Base-by-base conservation (phyloP, 2,329 filamentous ascomycete species). In the Trichophyton schoenleinii region DNA sequence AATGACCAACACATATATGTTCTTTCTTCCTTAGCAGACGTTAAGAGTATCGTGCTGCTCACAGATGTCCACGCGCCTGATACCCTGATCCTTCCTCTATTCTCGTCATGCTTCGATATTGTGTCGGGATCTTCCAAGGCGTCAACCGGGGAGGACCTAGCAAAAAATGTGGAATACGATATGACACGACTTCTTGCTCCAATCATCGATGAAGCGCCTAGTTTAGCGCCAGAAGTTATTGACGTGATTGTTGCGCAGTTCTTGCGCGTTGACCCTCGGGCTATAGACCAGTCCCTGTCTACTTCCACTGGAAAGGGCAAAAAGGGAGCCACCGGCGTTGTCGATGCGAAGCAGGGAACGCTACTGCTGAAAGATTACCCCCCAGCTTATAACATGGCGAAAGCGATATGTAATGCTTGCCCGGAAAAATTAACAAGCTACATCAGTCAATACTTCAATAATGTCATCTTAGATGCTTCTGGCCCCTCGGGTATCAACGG, bases 221-320 rank as follows among this genome's bases (percentile, higher is more conserved):
- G 83, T 42, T 80, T 99, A 18, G 89, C 91, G 0, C 80, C 86
- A 5, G 86, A 89, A 63, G 89, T 96, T 1, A 85, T 96, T 20
- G 92, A 99, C 71, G 85, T 92, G 34, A 91, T 99, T 67, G 88
- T 99, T 70, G 92, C 92, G 6, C 95, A 99, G 72, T 99, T 99
- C 69, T 79, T 99, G 61, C 85, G 94, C 67, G 91, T 91, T 2
- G 90, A 91, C 58, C 87, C 90, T 0, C 84, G 79, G 62, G 75
- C 78, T 22, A 66, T 81, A 55, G 62, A 64, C n/a, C 66, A 66
- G 53, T 68, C 69, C 34, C 66, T 68, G 62, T 78, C 85, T 49
- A 34, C 34, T 11, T 36, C 44, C 7, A 15, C 44, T 15, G 80
- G 78, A 63, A 86, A 82, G 69, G 81, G 79, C 66, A 86, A 83